A percentile compares a stretch with the other conserved stretches of the same genome.
phyloP scores from a whole-genome alignment of 2,329 filamentous ascomycete species.

The Sporothrix sp. region DNA sequence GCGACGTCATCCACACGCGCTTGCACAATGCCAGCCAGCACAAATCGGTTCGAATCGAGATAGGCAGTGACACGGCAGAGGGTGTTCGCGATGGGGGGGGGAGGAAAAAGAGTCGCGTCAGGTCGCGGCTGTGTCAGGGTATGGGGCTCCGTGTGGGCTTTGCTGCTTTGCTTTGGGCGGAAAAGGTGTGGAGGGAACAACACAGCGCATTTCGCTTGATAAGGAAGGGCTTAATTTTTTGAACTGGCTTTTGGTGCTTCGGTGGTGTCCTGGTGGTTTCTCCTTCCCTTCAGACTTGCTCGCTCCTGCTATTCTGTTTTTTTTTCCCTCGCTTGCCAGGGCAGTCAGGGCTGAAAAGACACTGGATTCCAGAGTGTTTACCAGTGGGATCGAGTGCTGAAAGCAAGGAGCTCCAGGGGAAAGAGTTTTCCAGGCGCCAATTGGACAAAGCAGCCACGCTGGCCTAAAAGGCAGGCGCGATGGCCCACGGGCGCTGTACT shows the following conservation, averaged over 20 bases:
- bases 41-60: constrained; percentile 25
- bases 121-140: constrained; percentile 31
- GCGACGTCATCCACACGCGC: constrained; percentile 35
- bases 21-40: neutral
- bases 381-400: neutral
- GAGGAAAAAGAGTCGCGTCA: constrained; percentile 26
- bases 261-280: neutral
- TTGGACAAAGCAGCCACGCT: neutral
- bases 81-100: constrained; percentile 32
- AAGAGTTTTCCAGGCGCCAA: neutral
- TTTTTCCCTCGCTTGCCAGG: too few species aligned
- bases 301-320: neutral
- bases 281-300: neutral
- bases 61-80: constrained; percentile 38
- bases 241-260: neutral
- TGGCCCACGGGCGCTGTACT: too few species aligned
- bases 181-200: constrained; percentile 9
- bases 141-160: constrained; percentile 23
- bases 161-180: constrained; percentile 18
- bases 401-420: neutral
- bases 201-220: constrained; percentile 3
- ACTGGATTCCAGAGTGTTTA: too few species aligned
- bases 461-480: neutral
- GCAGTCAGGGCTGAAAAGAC: too few species aligned
- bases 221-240: constrained; percentile 5